Percentiles rank a stretch among this genome's conserved stretches.
Evolutionary conservation across 1,284 basidiomycete genomes (phyloP).

Genomic region (Filobasidium uniguttulatum): DNA sequence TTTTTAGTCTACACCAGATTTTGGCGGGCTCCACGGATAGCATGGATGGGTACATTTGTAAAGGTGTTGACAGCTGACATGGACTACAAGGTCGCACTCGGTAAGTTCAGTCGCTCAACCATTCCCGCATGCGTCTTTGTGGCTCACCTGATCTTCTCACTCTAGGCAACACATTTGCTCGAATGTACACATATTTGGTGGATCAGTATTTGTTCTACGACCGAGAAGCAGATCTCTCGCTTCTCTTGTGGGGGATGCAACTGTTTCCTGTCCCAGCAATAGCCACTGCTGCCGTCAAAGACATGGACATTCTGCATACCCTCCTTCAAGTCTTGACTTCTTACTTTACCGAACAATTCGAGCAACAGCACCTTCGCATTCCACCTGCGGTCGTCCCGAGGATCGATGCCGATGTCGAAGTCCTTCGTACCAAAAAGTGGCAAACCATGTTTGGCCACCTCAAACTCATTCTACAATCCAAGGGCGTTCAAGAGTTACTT

Average conservation of each 20-base stretch:
- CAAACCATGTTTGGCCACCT: constrained; percentile 78
- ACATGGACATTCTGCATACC: constrained; percentile 58
- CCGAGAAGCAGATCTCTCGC: constrained; percentile 70
- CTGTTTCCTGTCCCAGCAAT: constrained; percentile 79
- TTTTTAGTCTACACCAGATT: constrained; percentile 29
- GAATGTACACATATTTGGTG: constrained; percentile 71
- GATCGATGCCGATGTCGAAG: constrained; percentile 65
- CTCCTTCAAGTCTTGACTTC: constrained; percentile 67
- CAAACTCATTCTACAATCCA: constrained; percentile 47
- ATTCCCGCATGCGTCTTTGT: constrained; percentile 9
- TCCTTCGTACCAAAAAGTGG: constrained; percentile 86
- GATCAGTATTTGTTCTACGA: constrained; percentile 83
- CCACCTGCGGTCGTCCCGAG: constrained; percentile 32
- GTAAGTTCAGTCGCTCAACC: constrained; percentile 22
- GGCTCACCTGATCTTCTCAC: not conserved
- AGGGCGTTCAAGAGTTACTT: constrained; percentile 62
- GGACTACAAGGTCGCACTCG: constrained; percentile 23
- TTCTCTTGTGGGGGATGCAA: constrained; percentile 58
- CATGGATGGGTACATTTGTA: constrained; percentile 6
- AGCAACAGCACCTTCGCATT: constrained; percentile 50
- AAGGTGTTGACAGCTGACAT: constrained; percentile 12
- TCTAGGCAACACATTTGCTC: constrained; percentile 65
- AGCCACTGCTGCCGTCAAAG: constrained; percentile 59
- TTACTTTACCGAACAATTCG: constrained; percentile 78
- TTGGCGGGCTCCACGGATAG: constrained; percentile 20